Percentiles rank a stretch among this genome's conserved stretches.
phyloP scores from a whole-genome alignment of 306 rosid genomes.

The Castanea mollissima region DNA sequence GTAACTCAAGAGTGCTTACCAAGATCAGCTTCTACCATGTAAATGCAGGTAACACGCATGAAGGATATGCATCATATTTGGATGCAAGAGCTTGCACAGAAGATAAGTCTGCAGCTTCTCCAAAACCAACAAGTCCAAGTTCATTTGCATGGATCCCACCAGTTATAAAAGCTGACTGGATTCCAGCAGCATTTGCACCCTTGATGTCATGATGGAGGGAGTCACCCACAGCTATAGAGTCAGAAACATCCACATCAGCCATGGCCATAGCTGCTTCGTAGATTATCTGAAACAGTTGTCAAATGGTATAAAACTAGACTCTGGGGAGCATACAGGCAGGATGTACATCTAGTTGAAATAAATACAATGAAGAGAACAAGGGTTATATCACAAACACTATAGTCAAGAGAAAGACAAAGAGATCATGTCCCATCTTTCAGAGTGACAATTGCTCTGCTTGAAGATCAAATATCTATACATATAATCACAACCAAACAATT shows the following conservation, averaged over 20 bases:
- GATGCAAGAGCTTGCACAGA: conserved; percentile 61
- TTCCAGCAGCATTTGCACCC: conserved; percentile 85
- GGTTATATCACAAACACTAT: not conserved
- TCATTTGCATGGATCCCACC: conserved; percentile 83
- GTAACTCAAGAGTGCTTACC: not conserved
- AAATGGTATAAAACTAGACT: conserved; percentile 10
- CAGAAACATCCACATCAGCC: conserved; percentile 60
- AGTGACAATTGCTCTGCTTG: not conserved
- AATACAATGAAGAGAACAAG: not conserved
- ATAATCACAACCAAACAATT: not conserved
- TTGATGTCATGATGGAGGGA: conserved; percentile 95
- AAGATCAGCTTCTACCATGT: conserved; percentile 50
- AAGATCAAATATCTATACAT: not conserved
- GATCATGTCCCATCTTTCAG: not conserved
- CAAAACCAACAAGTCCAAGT: conserved; percentile 62
- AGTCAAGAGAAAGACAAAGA: not conserved
- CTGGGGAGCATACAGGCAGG: conserved; percentile 14
- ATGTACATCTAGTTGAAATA: conserved; percentile 11
- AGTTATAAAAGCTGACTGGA: conserved; percentile 64
- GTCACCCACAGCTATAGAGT: conserved; percentile 84
- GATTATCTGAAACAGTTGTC: conserved; percentile 55
- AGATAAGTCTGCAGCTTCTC: conserved; percentile 55
- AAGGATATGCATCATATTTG: conserved; percentile 67
- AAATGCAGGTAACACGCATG: conserved; percentile 75
- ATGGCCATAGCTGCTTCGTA: conserved; percentile 75